Base-by-base conservation (phyloP, 2,329 filamentous ascomycete species). In the Celoporthe dispersa region DNA sequence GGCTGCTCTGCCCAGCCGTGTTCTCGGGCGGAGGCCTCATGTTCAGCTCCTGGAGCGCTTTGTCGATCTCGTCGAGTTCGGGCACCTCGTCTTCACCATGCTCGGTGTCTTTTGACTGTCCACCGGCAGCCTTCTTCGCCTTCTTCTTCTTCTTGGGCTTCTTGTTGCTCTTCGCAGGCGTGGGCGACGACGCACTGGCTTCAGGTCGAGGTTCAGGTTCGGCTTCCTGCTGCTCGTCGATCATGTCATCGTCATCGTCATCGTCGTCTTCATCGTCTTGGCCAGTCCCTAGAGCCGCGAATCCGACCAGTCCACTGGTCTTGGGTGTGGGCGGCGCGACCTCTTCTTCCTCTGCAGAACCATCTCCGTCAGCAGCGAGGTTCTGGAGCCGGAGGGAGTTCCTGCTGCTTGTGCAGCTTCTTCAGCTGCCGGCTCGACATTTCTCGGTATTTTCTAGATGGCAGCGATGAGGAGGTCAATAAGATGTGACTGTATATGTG, bases 11-110 rank as follows among this genome's bases (percentile, higher is more conserved):
- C 22, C 35, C 64, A 5, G 75, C 74, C 35, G 66, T 71, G 6
- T 69, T 35, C 14, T 68, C 68, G 1, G 75, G 61, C 11, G 59
- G 68, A 55, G 39, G 72, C 37, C 75, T 76, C 28, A 86, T 78
- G 53, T 82, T 83, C 65, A 88, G 80, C 72, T 86, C 84, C 68
- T 81, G 79, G 53, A 89, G 80, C 2, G 84, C 87, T 69, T 81
- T 81, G 73, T 89, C 87, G 66, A 89, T 88, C 72, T 89, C 87
- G 70, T 89, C 86, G 31, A 83, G 78, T 0, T 78, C 79, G 35
- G 75, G 75, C 16, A 69, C 75, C 16, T 69, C 19, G 2, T n/a
- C 73, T 9, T 72, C 65, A 14, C 60, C 67, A 12, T 72, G 33
- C 25, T 48, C 39, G 39, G 22, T 31, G 37, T 70, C 73, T 70